Percentiles rank a stretch among this genome's conserved stretches.
phyloP scores from a whole-genome alignment of 176 grass and related monocot genomes.

The Eleusine indica region DNA sequence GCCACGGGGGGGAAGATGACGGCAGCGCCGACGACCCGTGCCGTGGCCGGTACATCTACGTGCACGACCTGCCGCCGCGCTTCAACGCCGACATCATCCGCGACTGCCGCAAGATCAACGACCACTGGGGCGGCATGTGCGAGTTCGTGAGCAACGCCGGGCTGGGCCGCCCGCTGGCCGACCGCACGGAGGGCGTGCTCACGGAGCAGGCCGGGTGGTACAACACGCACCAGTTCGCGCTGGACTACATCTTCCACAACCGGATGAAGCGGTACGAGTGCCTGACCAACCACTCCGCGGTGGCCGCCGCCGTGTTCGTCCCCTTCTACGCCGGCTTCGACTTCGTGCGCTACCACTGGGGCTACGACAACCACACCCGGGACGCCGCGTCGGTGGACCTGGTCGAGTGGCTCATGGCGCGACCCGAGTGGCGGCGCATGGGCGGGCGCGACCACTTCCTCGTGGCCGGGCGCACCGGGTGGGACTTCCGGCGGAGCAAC shows the following conservation, averaged over 20 bases:
- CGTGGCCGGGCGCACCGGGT: conserved; percentile 61
- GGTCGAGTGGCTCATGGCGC: conserved; percentile 35
- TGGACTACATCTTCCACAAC: conserved; percentile 77
- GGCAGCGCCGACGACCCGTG: conserved; percentile 31
- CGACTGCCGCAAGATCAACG: conserved; percentile 52
- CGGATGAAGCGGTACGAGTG: conserved; percentile 74
- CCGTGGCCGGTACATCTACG: conserved; percentile 68
- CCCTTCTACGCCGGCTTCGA: conserved; percentile 82
- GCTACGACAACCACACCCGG: conserved; percentile 41
- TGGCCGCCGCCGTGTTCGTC: conserved; percentile 64
- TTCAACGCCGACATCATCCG: conserved; percentile 75
- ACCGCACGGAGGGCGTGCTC: conserved; percentile 41
- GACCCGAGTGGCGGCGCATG: conserved; percentile 42
- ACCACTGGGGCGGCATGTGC: conserved; percentile 75
- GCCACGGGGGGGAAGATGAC: background rate
- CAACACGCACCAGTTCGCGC: conserved; percentile 59
- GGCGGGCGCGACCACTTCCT: conserved; percentile 63
- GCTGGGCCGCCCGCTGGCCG: conserved; percentile 52
- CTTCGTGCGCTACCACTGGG: conserved; percentile 71
- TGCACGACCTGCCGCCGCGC: conserved; percentile 59
- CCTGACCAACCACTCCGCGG: conserved; percentile 57
- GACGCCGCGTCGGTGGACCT: conserved; percentile 50
- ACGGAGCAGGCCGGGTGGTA: conserved; percentile 62
- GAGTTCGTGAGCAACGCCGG: conserved; percentile 54
- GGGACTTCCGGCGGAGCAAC: conserved; percentile 57